Base-by-base conservation (phyloP, 176 grass and related monocot genomes). In the Dactylis glomerata region DNA sequence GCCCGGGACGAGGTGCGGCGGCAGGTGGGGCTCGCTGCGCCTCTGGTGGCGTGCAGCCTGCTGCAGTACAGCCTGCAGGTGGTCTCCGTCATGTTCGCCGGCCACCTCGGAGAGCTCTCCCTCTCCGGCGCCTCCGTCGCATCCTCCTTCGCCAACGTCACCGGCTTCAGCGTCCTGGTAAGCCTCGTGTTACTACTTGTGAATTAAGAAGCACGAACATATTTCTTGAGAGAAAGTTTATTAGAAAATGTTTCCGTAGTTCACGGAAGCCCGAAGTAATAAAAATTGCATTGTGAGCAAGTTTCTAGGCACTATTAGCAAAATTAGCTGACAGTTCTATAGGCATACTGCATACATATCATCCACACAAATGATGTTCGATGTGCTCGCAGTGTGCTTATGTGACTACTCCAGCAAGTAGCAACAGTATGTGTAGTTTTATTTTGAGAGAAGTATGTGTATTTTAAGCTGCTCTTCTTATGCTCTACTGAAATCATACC, bases 91-190 rank as follows among this genome's bases (percentile, higher is more conserved):
- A 92, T 92, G 87, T 92, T 95, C 77, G 93, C 89, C 19, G 93
- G 90, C 5, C 90, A 95, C 64, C 85, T 95, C 51, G 79, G 85
- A 36, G 90, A 92, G 83, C 88, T 92, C 47, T 52, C 85, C 59
- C 90, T 95, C 79, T 89, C 90, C 44, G 69, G 61, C 10, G 85
- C 87, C 65, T 95, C 93, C 54, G 85, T 90, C 38, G 93, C 93
- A 1, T 44, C 90, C 22, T 95, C 93, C 52, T 92, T 92, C 57
- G 90, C 87, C 72, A 92, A 92, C 83, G 85, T 95, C 79, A 90
- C 85, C 16, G 90, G 90, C n/a, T 95, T 95, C 88, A 92, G 93
- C 79, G 75, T 95, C 62, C 75, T 95, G 82, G 93, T 90, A 78
- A 16, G 24, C 26, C 37, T 36, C 42, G 3, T 22, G 6, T 3